Evolutionary conservation across 129 eudicot genomes (phyloP).

Genomic region (Ambrosia artemisiifolia): DNA sequence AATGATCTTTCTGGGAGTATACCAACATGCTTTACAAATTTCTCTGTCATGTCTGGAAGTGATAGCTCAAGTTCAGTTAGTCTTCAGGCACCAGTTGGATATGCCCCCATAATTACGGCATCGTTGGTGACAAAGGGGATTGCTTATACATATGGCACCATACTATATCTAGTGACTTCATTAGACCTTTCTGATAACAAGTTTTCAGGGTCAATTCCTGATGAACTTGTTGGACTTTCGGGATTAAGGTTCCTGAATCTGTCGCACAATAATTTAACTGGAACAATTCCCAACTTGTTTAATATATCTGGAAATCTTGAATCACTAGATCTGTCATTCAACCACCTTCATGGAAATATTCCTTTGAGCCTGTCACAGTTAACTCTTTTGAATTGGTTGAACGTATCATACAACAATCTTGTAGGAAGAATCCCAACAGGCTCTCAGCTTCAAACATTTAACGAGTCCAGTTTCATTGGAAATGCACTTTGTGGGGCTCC

Average conservation of each 20-base stretch:
- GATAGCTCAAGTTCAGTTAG: neutral
- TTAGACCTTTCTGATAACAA: slow-evolving; percentile 39
- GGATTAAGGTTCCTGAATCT: slow-evolving; percentile 30
- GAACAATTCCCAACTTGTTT: slow-evolving; percentile 33
- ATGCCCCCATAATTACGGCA: neutral
- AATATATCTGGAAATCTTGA: slow-evolving; percentile 26
- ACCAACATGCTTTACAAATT: slow-evolving; percentile 34
- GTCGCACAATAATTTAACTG: slow-evolving; percentile 31
- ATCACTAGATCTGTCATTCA: slow-evolving; percentile 36
- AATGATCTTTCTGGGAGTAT: slow-evolving; percentile 39
- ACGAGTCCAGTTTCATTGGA: slow-evolving; percentile 19
- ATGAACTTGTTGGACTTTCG: slow-evolving; percentile 21
- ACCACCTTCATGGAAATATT: slow-evolving; percentile 27
- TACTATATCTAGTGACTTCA: slow-evolving; percentile 13
- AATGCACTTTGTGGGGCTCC: slow-evolving; percentile 28
- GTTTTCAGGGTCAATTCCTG: slow-evolving; percentile 27
- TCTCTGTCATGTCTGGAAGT: slow-evolving; percentile 15
- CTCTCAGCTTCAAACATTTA: slow-evolving; percentile 14
- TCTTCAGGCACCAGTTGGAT: neutral
- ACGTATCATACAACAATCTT: slow-evolving; percentile 17
- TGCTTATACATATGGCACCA: neutral
- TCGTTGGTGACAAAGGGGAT: slow-evolving; percentile 27
- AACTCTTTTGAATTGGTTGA: slow-evolving; percentile 14
- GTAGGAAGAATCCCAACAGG: slow-evolving; percentile 28
- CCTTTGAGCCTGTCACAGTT: slow-evolving; percentile 16